These are phyloP conservation scores for Rhynchosporium secalis DNA, from an alignment of 2,329 filamentous ascomycete genomes.

Conservation along the genomic window DNA sequence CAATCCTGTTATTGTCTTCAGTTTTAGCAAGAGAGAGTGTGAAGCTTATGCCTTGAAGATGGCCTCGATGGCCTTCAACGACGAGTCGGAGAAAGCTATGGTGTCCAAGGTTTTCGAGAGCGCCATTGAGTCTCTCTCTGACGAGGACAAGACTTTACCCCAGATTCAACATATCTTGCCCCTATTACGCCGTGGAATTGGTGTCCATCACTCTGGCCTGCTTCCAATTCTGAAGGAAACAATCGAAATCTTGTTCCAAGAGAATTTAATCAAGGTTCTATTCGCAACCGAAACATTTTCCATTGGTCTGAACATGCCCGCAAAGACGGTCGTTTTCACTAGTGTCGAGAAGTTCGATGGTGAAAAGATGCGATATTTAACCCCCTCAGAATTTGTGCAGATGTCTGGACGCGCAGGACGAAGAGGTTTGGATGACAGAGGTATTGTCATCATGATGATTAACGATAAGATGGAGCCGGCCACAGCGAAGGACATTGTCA, in stretches of 20 bases:
- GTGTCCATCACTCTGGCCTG: conserved; percentile 94
- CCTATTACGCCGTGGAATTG: conserved; percentile 85
- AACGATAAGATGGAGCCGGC: conserved; percentile 94
- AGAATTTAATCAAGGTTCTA: conserved; percentile 94
- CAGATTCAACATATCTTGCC: conserved; percentile 92
- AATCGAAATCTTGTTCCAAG: conserved; percentile 98
- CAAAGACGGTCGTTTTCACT: conserved; percentile 98
- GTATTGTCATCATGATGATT: conserved; percentile 99
- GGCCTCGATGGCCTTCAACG: conserved; percentile 88
- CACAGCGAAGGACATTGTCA: conserved; percentile 91
- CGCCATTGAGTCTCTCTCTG: conserved; percentile 87
- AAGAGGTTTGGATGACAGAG: conserved; percentile 94
- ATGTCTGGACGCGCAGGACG: conserved; percentile 98
- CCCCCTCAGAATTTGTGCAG: conserved; percentile 94
- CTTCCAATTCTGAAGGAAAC: conserved; percentile 97
- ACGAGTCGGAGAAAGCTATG: conserved; percentile 92
- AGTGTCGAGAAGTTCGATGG: conserved; percentile 96
- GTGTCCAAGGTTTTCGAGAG: conserved; percentile 92
- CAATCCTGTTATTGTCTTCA: conserved; percentile 98
- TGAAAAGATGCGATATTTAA: conserved; percentile 75
- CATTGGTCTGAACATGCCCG: conserved; percentile 98
- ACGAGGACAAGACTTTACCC: conserved; percentile 83
- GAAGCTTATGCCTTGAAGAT: conserved; percentile 88
- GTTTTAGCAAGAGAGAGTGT: conserved; percentile 97
- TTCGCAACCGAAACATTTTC: conserved; percentile 99